Evolutionary conservation across 371 early-diverging fungal genomes (phyloP).

Genomic region (Syncephalastrum racemosum): DNA sequence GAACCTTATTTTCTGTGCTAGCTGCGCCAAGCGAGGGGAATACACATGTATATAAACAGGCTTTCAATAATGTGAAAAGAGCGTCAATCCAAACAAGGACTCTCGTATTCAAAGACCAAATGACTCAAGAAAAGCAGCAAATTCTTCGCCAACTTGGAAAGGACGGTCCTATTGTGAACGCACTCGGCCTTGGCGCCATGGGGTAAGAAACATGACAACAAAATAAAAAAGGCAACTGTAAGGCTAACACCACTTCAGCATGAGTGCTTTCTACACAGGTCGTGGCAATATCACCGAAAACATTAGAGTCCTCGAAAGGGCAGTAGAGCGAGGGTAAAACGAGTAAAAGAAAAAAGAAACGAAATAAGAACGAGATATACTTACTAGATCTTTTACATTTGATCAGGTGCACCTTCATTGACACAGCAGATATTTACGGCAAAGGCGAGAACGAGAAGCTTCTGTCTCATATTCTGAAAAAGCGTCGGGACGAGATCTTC

Average conservation of each 20-base stretch:
- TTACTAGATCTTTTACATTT: neutral
- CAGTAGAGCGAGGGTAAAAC: slow-evolving; percentile 27
- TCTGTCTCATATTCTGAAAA: slow-evolving; percentile 32
- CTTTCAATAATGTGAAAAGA: no score
- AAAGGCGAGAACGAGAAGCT: slow-evolving; percentile 38
- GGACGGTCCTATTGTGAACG: slow-evolving; percentile 7
- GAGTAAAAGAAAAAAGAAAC: neutral
- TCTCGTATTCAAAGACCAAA: no score
- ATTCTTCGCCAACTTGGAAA: slow-evolving; percentile 7
- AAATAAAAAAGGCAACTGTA: neutral
- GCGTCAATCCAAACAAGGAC: no score
- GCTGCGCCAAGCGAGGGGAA: no score
- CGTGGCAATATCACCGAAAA: slow-evolving; percentile 20
- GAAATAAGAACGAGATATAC: neutral
- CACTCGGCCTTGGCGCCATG: slow-evolving; percentile 23
- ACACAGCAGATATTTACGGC: slow-evolving; percentile 29
- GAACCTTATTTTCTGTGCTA: no score
- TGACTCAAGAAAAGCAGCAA: no score
- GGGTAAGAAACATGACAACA: slow-evolving; percentile 1
- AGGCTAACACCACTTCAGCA: neutral
- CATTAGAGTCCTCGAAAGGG: slow-evolving; percentile 31
- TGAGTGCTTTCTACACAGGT: slow-evolving; percentile 26
- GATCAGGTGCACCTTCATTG: slow-evolving; percentile 25
- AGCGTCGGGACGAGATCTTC: slow-evolving; percentile 42
- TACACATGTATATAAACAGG: no score